Evolutionary conservation across 2,329 filamentous ascomycete species (phyloP).

Genomic region (Arthrobotrys conoides): DNA sequence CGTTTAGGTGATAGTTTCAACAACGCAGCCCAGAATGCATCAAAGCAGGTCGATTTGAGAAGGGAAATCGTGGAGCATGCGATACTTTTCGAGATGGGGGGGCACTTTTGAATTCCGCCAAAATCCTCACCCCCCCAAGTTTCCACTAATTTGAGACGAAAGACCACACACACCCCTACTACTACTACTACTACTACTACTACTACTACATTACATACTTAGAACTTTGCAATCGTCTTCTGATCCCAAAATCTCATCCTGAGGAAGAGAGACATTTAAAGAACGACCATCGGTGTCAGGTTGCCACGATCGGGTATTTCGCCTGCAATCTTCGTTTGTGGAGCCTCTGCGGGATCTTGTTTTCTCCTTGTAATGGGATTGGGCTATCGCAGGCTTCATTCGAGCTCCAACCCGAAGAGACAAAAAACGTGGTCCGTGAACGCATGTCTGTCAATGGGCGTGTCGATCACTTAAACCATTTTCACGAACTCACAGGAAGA

Average conservation of each 20-base stretch:
- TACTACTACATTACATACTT: too few species aligned
- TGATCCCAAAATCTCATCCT: conserved; percentile 30
- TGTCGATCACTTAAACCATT: conserved; percentile 60
- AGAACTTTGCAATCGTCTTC: not conserved
- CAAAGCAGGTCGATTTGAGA: not conserved
- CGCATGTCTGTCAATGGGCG: conserved; percentile 56
- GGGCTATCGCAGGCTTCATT: conserved; percentile 39
- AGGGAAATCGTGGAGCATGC: conserved; percentile 17
- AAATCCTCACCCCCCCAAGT: conserved; percentile 17
- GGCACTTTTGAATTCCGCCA: conserved; percentile 7
- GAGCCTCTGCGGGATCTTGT: conserved; percentile 47
- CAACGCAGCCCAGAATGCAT: conserved; percentile 47
- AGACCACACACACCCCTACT: not conserved
- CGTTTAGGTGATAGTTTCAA: conserved; percentile 55
- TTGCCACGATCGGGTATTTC: conserved; percentile 55
- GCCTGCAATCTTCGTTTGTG: conserved; percentile 57
- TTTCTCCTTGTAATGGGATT: conserved; percentile 23
- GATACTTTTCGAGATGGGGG: conserved; percentile 18
- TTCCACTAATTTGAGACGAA: conserved; percentile 13
- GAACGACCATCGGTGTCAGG: conserved; percentile 5
- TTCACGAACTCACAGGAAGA: conserved; percentile 30
- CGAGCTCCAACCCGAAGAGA: conserved; percentile 44
- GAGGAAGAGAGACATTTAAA: conserved; percentile 11
- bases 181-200: too few species aligned
- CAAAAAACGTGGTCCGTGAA: conserved; percentile 60